Evolutionary conservation across 2,329 filamentous ascomycete genomes (phyloP).

Genomic region (Fusarium pininemorale): DNA sequence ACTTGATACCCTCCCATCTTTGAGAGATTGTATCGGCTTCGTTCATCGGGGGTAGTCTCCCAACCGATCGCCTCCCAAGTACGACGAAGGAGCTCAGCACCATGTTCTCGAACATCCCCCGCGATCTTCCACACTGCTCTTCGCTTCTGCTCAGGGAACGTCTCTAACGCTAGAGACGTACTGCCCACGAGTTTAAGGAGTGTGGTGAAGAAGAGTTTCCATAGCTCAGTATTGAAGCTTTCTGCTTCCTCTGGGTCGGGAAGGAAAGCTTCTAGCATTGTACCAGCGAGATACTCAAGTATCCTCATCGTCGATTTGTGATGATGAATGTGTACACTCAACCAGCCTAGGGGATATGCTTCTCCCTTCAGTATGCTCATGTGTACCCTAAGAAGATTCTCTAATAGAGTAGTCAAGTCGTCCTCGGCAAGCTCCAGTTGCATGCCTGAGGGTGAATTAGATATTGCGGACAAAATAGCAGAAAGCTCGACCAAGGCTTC

Average conservation of each 20-base stretch:
- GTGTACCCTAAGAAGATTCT: conserved; percentile 83
- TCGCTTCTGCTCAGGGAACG: conserved; percentile 95
- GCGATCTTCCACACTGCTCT: conserved; percentile 99
- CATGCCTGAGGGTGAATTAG: conserved; percentile 75
- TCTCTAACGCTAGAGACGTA: conserved; percentile 88
- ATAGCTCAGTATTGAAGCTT: conserved; percentile 89
- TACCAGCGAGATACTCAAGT: conserved; percentile 81
- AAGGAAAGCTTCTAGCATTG: conserved; percentile 84
- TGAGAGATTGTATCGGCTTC: conserved; percentile 76
- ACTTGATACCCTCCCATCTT: conserved; percentile 98
- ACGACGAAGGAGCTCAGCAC: conserved; percentile 82
- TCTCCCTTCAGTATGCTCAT: conserved; percentile 90
- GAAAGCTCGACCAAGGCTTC: conserved; percentile 90
- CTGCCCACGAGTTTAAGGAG: conserved; percentile 90
- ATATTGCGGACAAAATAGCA: conserved; percentile 83
- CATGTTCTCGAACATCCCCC: conserved; percentile 91
- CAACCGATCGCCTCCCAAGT: conserved; percentile 98
- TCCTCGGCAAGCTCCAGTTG: conserved; percentile 78
- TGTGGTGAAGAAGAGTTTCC: conserved; percentile 92
- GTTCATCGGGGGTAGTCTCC: conserved; percentile 87
- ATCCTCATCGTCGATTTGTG: conserved; percentile 89
- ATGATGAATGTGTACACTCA: conserved; percentile 92
- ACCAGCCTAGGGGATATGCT: conserved; percentile 88
- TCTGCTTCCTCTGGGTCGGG: conserved; percentile 93
- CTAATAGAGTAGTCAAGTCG: conserved; percentile 78